Evolutionary conservation across 1,139 yeast genomes (phyloP), one percentile per base, ranked within the genome.

Genomic region (Scheffersomyces insectosa): DNA sequence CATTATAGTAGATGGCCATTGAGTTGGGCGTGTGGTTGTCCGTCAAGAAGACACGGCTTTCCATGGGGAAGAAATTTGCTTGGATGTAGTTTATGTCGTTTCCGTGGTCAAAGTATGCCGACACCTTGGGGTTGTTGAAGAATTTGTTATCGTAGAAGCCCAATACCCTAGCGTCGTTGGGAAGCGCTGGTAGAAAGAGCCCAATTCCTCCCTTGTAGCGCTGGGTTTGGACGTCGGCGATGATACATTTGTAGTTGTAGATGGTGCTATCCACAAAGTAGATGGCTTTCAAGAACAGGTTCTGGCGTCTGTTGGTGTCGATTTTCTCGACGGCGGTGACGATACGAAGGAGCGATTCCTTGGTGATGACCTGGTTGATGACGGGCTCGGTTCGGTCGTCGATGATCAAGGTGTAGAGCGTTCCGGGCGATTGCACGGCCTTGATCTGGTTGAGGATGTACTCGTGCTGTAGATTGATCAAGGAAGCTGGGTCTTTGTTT

Each of bases 1-100:
- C 72, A 58, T 88, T 89, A 63, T 82, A 90, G 57, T 85, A 87
- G 31, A 83, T 72, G 36, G 91, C 91, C 65, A 89, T 72, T 1
- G 95, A 79, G 51, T 82, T 68, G n/a, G 74, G 65, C 2, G 75
- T 70, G 16, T 50, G 48, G 37, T 58, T 47, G 46, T 72, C 77
- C 3, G 68, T 56, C 38, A 72, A 57, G 46, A 72, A 74, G 38
- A 72, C 76, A 15, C 75, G 52, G 3, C 66, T 52, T 50, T 74
- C 79, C 28, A 67, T 55, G 1, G 77, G 73, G 39, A 59, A 56
- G 50, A 72, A 57, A 34, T 50, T 49, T 7, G 68, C 53, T 37
- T 65, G 62, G 29, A 67, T 57, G 42, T 59, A 66, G 12, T 50
- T 44, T 41, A 71, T 59, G 43, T 56, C 51, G 15, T 50, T 55